Base-by-base conservation (phyloP, 345 rosid species). In the Syzygium aromaticum region DNA sequence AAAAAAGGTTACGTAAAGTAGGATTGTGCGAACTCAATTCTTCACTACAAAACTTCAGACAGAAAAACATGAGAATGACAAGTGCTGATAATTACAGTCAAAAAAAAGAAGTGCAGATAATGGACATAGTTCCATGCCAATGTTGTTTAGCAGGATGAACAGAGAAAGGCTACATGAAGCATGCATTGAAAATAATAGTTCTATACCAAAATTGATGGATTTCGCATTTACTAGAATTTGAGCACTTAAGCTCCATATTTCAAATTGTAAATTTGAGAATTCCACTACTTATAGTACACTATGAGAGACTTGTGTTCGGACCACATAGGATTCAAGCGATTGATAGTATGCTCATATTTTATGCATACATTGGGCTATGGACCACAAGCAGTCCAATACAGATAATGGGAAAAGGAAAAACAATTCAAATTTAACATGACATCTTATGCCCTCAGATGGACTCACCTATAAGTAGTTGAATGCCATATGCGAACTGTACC, bases 401-500 rank as follows among this genome's bases (percentile, higher is more conserved):
- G 46, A 73, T 38, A 10, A 73, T 33, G 49, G 46, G 49, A 73
- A 19, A 73, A 73, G 21, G 49, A 38, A 73, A 73, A 73, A 73
- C 82, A 73, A 38, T 38, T 38, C 14, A 2, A 38, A 73, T 73
- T 73, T 73, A 73, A 38, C 82, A 19, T 10, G 49, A 73, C 82
- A 73, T 38, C 46, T 38, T 73, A 38, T 73, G 82, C 82, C 73
- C 49, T 40, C 51, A 51, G 28, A 80, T 38, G 82, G 25, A 56
- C 33, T 89, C 85, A 89, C 90, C 90, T 84, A 28, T 89, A 90
- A 84, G 94, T 93, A 84, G 93, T 91, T 84, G 93, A 88, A 89
- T 91, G 93, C 94, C 94, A 93, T 59, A 93, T 88, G 28, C 94
- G 92, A 59, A 91, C 94, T 52, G 93, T 93, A 59, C 92, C 91